A percentile compares a stretch with the other conserved stretches of the same genome.
Conservation (phyloP, 495 filamentous ascomycete genomes). For the Poronia punctata region DNA sequence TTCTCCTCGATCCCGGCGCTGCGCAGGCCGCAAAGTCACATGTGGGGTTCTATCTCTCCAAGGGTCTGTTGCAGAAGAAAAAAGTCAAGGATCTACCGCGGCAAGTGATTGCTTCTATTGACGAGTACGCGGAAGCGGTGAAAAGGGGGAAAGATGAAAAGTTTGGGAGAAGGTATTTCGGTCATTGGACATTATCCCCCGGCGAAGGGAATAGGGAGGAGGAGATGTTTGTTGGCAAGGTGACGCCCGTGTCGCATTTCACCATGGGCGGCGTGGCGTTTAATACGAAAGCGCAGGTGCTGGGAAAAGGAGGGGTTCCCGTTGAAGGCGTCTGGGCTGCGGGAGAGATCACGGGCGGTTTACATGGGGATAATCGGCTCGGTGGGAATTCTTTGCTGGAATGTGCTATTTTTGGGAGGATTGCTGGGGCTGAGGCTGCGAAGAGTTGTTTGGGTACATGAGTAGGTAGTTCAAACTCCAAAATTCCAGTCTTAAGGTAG, state of each 20-base stretch:
- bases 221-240: constrained; percentile 46
- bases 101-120: constrained; percentile 32
- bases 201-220: constrained; percentile 35
- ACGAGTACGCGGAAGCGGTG: constrained; percentile 35
- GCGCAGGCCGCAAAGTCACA: constrained; percentile 43
- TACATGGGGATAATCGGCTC: constrained; percentile 49
- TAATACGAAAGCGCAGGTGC: constrained; percentile 35
- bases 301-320: constrained; percentile 26
- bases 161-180: constrained; percentile 42
- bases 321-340: constrained; percentile 46
- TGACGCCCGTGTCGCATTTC: constrained; percentile 56
- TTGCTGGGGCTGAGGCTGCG: constrained; percentile 45
- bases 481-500: no score
- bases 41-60: constrained; percentile 53
- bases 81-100: constrained; percentile 43
- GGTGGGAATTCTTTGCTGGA: constrained; percentile 47
- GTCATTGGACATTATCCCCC: constrained; percentile 43
- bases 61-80: constrained; percentile 46
- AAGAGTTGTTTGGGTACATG: constrained; percentile 10
- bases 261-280: constrained; percentile 52
- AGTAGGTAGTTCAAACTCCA: no score
- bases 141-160: constrained; percentile 31
- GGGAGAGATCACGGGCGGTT: constrained; percentile 49
- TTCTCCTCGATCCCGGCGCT: constrained; percentile 52
- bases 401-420: constrained; percentile 54